These are phyloP conservation scores for Fusarium keratoplasticum DNA, from an alignment of 2,329 filamentous ascomycete genomes.

Conservation along the genomic window DNA sequence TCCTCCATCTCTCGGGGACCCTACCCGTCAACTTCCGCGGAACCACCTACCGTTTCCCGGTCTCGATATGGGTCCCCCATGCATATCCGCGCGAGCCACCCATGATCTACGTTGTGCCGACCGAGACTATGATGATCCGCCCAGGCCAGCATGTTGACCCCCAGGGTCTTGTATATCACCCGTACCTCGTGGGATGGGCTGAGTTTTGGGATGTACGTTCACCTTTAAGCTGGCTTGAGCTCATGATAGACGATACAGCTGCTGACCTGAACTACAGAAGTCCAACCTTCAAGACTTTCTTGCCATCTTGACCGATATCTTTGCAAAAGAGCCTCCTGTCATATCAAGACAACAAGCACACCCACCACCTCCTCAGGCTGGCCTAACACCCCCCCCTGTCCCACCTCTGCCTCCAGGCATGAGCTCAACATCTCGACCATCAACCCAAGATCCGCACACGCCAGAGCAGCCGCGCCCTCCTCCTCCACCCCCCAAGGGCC, in stretches of 20 bases:
- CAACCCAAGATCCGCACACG: conserved; percentile 48
- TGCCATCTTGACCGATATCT: conserved; percentile 84
- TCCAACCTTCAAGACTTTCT: conserved; percentile 87
- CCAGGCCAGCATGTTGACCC: conserved; percentile 95
- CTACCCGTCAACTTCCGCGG: conserved; percentile 93
- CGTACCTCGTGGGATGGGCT: conserved; percentile 90
- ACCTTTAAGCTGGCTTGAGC: neutral
- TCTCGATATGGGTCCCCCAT: conserved; percentile 94
- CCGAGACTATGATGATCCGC: conserved; percentile 87
- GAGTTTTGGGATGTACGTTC: conserved; percentile 86
- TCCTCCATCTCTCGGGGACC: conserved; percentile 88
- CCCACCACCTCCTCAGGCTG: conserved; percentile 45
- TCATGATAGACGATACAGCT: neutral
- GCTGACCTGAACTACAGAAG: conserved; percentile 64
- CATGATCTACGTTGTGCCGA: conserved; percentile 88
- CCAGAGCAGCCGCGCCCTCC: conserved; percentile 54
- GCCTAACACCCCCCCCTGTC: conserved; percentile 70
- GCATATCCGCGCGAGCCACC: conserved; percentile 88
- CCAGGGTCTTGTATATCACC: conserved; percentile 94
- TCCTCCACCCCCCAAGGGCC: conserved; percentile 67
- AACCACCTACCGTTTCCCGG: conserved; percentile 88
- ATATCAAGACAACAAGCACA: conserved; percentile 74
- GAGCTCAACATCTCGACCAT: conserved; percentile 52
- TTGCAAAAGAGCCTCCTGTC: conserved; percentile 94
- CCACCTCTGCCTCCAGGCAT: conserved; percentile 78